Conservation (phyloP, 305 asterid species). For the Fraxinus nigra region DNA sequence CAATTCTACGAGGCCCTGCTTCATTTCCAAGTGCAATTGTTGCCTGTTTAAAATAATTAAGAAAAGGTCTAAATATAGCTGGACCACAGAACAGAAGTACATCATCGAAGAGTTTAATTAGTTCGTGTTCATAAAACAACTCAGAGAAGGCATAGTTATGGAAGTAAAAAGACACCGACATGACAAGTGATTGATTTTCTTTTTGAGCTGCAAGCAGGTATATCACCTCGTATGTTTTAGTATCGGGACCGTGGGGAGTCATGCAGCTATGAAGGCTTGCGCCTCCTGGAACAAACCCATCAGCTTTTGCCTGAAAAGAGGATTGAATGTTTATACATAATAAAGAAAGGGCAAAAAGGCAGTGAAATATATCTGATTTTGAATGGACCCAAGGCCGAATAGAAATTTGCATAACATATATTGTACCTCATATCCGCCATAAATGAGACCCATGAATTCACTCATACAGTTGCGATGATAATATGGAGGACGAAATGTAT, state of each 20-base stretch:
- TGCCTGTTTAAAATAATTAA: constrained; percentile 42
- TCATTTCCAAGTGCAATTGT: constrained; percentile 71
- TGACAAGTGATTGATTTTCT: background rate
- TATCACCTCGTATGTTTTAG: constrained; percentile 83
- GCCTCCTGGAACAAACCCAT: constrained; percentile 93
- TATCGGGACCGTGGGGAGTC: constrained; percentile 99
- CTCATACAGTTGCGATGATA: constrained; percentile 98
- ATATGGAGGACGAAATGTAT: constrained; percentile 96
- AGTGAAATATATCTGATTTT: background rate
- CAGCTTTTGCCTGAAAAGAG: constrained; percentile 86
- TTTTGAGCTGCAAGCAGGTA: background rate
- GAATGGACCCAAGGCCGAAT: background rate
- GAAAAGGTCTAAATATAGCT: background rate
- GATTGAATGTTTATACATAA: background rate
- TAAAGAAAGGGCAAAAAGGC: constrained; percentile 9
- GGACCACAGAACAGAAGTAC: background rate
- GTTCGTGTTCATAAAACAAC: background rate
- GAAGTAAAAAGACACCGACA: background rate
- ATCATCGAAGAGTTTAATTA: background rate
- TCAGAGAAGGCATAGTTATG: background rate
- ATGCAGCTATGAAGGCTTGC: constrained; percentile 98
- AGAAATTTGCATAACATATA: background rate
- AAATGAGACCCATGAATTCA: constrained; percentile 92
- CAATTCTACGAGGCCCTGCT: constrained; percentile 65
- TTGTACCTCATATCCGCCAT: constrained; percentile 87